Percentiles rank a stretch among this genome's conserved stretches.
phyloP scores from a whole-genome alignment of 2,329 filamentous ascomycete genomes.

The Exophiala viscosa region DNA sequence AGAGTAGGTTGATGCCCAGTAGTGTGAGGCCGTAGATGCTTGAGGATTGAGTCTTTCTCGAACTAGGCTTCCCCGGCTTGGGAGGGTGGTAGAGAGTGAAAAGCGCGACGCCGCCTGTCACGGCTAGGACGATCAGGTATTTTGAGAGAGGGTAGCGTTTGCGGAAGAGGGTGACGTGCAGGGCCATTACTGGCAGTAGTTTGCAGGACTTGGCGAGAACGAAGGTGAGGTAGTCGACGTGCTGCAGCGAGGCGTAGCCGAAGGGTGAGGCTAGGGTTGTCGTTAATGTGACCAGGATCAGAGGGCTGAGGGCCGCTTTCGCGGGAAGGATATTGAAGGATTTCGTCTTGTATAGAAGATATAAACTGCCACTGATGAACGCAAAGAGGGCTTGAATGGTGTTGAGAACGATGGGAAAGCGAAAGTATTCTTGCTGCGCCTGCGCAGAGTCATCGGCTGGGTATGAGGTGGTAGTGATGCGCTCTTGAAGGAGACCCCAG shows the following conservation, averaged over 20 bases:
- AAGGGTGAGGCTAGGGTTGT: conserved; percentile 90
- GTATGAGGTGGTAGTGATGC: conserved; percentile 89
- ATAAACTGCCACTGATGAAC: conserved; percentile 73
- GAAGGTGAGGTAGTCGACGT: conserved; percentile 98
- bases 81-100: conserved; percentile 84
- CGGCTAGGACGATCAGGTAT: conserved; percentile 85
- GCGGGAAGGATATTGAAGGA: conserved; percentile 68
- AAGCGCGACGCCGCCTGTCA: conserved; percentile 87
- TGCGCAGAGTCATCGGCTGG: conserved; percentile 43
- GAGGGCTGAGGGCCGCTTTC: conserved; percentile 66
- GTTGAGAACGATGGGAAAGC: conserved; percentile 91
- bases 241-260: conserved; percentile 84
- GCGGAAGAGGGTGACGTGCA: conserved; percentile 88
- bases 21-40: conserved; percentile 72
- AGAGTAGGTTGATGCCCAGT: conserved; percentile 82
- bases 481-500: conserved; percentile 95
- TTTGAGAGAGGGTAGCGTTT: conserved; percentile 91
- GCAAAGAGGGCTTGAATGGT: conserved; percentile 92
- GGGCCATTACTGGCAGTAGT: conserved; percentile 93
- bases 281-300: conserved; percentile 81
- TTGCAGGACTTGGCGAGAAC: conserved; percentile 98
- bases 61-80: conserved; percentile 47
- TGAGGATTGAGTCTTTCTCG: conserved; percentile 41
- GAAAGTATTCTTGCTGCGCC: conserved; percentile 67
- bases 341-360: conserved; percentile 65